Percentiles rank a stretch among this genome's conserved stretches.
Conservation (phyloP, 129 eudicot genomes). For the Ambrosia trifida region DNA sequence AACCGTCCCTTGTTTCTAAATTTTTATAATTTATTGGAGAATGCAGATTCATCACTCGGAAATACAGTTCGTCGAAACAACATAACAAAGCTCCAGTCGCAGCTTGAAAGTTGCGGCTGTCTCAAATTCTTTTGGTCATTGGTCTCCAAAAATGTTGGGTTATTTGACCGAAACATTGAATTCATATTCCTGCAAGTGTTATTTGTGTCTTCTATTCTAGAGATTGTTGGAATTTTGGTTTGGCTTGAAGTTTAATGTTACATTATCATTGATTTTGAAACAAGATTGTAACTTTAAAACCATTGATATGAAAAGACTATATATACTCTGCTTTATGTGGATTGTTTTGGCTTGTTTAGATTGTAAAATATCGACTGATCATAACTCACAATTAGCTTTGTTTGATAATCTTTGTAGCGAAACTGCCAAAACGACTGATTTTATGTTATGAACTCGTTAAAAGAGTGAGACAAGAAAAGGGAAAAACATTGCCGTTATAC, state of each 20-base stretch:
- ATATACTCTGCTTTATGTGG: neutral
- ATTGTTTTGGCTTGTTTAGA: neutral
- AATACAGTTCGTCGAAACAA: slow-evolving; percentile 74
- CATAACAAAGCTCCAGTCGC: slow-evolving; percentile 62
- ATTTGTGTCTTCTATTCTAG: neutral
- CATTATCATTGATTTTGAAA: neutral
- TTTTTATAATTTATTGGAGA: neutral
- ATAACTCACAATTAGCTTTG: neutral
- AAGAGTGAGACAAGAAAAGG: no score
- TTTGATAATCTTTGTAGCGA: neutral
- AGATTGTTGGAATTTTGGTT: slow-evolving; percentile 14
- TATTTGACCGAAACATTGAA: neutral
- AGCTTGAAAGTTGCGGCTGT: slow-evolving; percentile 42
- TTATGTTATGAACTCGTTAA: no score
- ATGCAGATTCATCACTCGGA: slow-evolving; percentile 80
- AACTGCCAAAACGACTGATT: no score
- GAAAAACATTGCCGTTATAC: no score
- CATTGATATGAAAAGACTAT: neutral
- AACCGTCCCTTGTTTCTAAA: neutral
- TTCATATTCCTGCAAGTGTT: slow-evolving; percentile 14
- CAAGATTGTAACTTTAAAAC: neutral
- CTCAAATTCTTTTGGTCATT: slow-evolving; percentile 28
- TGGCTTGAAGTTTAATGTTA: neutral
- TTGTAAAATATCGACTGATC: no score
- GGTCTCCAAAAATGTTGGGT: slow-evolving; percentile 13